Base-by-base conservation (phyloP, 805 yeast genomes). In the Starmerella vitae region DNA sequence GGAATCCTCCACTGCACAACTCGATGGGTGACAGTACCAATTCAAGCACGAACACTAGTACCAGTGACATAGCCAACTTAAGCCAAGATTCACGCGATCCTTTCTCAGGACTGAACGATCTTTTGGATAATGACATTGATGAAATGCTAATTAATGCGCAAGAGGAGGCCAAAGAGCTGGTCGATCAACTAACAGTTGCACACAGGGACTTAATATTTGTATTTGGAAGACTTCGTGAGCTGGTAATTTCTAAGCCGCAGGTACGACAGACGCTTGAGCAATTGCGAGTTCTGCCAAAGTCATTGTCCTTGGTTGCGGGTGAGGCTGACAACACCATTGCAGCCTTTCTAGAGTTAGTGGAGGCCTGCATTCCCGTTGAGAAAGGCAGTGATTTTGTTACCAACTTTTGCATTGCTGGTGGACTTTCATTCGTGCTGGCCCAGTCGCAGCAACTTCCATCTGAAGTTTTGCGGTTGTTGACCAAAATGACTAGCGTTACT, bases 91-190 rank as follows among this genome's bases (percentile, higher is more conserved):
- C n/a, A 6, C 17, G n/a, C n/a, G 28, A 63, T 62, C 51, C 63
- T 56, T 51, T 58, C 13, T 52, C 49, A 8, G 54, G 73, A 60
- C 59, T 68, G 33, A 66, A 43, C 61, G 64, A 35, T 41, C 64
- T 37, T 51, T 62, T 45, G 55, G 61, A 48, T 45, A 67, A 45
- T 4, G 44, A 48, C 8, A 49, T 47, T 3, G 47, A 43, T 21
- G 51, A 43, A 30, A 32, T 40, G 9, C 37, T 41, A 4, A 38
- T 44, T 2, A 41, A 43, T 15, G 53, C 53, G 2, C 47, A 43
- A 14, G 46, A 47, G 13, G 55, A 52, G 24, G 46, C 53, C 9
- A 35, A 31, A 12, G 39, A 47, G 33, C 36, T 52, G 4, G 29
- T 39, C 10, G 34, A n/a, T 5, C 20, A 19, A 12, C 9, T 44